Conservation (phyloP, 2,329 filamentous ascomycete genomes). For the Stagonosporopsis vannaccii region DNA sequence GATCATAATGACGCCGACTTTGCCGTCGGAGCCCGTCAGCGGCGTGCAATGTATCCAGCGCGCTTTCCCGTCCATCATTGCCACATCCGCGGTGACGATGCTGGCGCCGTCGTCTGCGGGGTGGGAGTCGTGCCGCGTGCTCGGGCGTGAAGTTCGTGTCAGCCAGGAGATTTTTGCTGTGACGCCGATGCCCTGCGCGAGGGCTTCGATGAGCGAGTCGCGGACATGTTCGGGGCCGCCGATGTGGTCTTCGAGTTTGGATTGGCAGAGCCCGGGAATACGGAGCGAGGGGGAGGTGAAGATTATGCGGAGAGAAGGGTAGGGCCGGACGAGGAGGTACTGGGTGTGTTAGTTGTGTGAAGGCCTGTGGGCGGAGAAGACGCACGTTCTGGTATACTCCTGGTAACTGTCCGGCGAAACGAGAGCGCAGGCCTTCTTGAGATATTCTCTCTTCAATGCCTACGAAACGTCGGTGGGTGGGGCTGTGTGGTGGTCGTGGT, state of each 20-base stretch:
- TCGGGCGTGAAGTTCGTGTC: conserved; percentile 3
- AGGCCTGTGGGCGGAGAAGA: not conserved
- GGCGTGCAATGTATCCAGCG: conserved; percentile 81
- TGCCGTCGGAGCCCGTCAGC: conserved; percentile 68
- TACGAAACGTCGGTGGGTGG: conserved; percentile 35
- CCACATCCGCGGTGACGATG: conserved; percentile 1
- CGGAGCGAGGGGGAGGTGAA: conserved; percentile 57
- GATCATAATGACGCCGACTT: conserved; percentile 78
- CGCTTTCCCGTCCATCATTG: conserved; percentile 59
- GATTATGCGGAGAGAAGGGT: conserved; percentile 55
- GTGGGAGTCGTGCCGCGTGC: not conserved
- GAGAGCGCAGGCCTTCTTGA: conserved; percentile 35
- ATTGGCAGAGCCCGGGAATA: conserved; percentile 55
- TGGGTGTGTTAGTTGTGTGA: conserved; percentile 23
- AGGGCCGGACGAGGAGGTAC: conserved; percentile 57
- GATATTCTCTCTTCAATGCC: conserved; percentile 49
- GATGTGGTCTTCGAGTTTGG: conserved; percentile 53
- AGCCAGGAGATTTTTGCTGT: conserved; percentile 76
- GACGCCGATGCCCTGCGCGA: conserved; percentile 72
- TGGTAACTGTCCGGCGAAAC: conserved; percentile 51
- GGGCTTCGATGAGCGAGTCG: conserved; percentile 62
- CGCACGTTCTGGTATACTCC: conserved; percentile 65
- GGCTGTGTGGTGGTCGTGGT: conserved; percentile 54
- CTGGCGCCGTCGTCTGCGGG: conserved; percentile 13
- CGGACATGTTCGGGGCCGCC: conserved; percentile 59